Evolutionary conservation across 345 rosid genomes (phyloP), one percentile per base, ranked within the genome.

Genomic region (Toxicodendron radicans): DNA sequence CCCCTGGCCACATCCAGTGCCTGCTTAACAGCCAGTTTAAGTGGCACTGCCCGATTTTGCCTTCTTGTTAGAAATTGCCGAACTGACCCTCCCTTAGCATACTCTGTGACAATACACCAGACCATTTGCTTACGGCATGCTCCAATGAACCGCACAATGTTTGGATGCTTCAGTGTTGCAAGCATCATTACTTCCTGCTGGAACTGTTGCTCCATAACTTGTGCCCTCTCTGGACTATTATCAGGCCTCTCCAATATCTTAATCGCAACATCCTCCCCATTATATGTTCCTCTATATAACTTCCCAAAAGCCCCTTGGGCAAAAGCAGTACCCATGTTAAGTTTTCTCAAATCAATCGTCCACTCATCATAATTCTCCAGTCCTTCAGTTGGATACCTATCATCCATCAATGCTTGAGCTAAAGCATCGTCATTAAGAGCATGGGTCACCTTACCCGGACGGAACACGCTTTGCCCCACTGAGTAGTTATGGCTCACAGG

Each of bases 301-400:
- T 87, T 89, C 46, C 93, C 93, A 82, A 87, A 89, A 49, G 93
- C 90, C 33, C 90, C 93, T 81, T 89, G 90, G 4, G 93, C 93
- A 85, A 89, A 89, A 71, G 93, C 87, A 18, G 85, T 79, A n/a
- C 93, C 93, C 88, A 87, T 89, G 57, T 78, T 83, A 61, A 89
- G 93, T 58, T 81, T 89, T 71, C 87, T 84, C 76, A 89, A 74
- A 83, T 89, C 89, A 58, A 87, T 87, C 0, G 90, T 89, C 93
- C 93, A 89, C 41, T 87, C 89, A 58, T 87, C 90, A 30, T 77
- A 89, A 66, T 84, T 75, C 43, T 62, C 75, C 68, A 89, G 63
- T 7, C 93, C 91, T 78, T 84, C 79, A 43, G 87, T 85, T 45
- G 88, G 93, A 51, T 74, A 80, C 48, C 82, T 80, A 73, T 49